Conservation (phyloP, 345 rosid genomes). For the Turritis glabra region DNA sequence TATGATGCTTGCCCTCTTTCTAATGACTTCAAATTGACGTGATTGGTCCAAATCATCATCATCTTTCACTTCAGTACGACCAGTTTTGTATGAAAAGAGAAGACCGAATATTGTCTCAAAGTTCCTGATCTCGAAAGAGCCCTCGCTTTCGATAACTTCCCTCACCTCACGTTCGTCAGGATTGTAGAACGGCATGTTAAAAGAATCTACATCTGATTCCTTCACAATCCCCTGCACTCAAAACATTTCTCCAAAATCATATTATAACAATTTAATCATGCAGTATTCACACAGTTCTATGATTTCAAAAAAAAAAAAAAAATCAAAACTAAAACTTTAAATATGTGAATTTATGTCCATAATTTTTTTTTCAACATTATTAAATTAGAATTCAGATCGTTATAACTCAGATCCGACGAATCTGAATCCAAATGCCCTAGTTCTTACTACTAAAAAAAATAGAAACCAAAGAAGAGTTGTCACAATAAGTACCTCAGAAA, state of each 20-base stretch:
- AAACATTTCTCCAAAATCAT: background rate
- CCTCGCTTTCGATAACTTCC: background rate
- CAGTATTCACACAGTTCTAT: too few relatives aligned
- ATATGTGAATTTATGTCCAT: background rate
- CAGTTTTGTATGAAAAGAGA: constrained; percentile 10
- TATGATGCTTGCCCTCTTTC: background rate
- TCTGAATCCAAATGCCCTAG: too few relatives aligned
- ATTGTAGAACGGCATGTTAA: background rate
- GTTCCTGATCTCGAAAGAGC: background rate
- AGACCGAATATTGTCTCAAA: background rate
- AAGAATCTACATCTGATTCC: background rate
- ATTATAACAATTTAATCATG: too few relatives aligned
- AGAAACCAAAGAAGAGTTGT: too few relatives aligned
- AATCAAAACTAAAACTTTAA: too few relatives aligned
- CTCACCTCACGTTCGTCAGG: background rate
- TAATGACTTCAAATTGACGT: background rate
- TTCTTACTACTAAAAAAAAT: too few relatives aligned
- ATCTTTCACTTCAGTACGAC: background rate
- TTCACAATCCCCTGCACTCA: background rate
- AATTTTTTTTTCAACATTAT: background rate
- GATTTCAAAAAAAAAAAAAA: too few relatives aligned
- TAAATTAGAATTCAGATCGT: too few relatives aligned
- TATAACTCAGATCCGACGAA: too few relatives aligned
- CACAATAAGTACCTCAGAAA: background rate
- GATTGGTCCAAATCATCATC: background rate